Evolutionary conservation across 495 filamentous ascomycete genomes (phyloP).

Genomic region (Xylaria intraflava): DNA sequence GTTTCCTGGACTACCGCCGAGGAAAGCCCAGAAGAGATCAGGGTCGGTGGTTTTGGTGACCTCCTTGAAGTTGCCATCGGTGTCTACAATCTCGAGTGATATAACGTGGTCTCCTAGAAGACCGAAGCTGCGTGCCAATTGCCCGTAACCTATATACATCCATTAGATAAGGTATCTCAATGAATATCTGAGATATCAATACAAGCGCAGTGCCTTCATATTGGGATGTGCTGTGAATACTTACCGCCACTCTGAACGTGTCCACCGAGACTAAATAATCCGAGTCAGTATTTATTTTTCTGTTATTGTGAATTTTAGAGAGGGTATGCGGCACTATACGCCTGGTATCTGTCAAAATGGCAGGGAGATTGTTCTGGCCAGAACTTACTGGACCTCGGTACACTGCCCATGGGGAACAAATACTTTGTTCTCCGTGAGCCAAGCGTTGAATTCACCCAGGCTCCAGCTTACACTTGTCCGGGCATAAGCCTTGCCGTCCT

Average conservation of each 20-base stretch:
- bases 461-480: slow-evolving; percentile 35
- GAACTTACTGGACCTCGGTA: slow-evolving; percentile 26
- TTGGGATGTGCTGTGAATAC: neutral
- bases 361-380: neutral
- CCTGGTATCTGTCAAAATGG: too few species aligned
- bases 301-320: too few species aligned
- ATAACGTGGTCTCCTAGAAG: slow-evolving; percentile 37
- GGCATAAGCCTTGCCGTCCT: slow-evolving; percentile 27
- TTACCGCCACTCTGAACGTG: slow-evolving; percentile 37
- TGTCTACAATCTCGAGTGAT: slow-evolving; percentile 34
- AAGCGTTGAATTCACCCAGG: slow-evolving; percentile 32
- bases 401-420: slow-evolving; percentile 42
- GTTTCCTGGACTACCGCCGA: slow-evolving; percentile 41
- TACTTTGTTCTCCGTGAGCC: slow-evolving; percentile 25
- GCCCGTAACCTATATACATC: slow-evolving; percentile 28
- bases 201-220: neutral
- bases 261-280: slow-evolving; percentile 25
- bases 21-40: slow-evolving; percentile 36
- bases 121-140: slow-evolving; percentile 36
- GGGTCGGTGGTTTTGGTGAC: slow-evolving; percentile 30
- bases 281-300: slow-evolving; percentile 1
- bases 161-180: slow-evolving; percentile 4
- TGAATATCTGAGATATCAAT: neutral
- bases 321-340: too few species aligned
- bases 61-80: slow-evolving; percentile 30